Percentiles rank a stretch among this genome's conserved stretches.
These are phyloP conservation scores for Melampsora americana DNA, from an alignment of 1,284 basidiomycete genomes.

Conservation along the genomic window DNA sequence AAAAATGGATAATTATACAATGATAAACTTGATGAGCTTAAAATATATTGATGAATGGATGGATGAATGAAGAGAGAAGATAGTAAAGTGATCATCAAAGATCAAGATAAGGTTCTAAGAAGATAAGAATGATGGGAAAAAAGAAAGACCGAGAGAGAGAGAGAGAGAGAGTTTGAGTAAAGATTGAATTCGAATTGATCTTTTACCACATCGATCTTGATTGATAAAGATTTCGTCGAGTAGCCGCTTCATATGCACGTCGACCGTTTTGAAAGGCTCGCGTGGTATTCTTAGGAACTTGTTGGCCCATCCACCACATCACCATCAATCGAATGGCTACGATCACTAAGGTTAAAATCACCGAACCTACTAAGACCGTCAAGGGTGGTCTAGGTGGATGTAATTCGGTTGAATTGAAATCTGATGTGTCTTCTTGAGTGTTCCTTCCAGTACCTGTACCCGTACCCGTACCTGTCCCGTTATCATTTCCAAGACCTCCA, in stretches of 20 bases:
- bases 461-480: no score
- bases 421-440: not conserved
- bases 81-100: no score
- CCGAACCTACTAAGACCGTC: slow-evolving; percentile 11
- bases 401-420: not conserved
- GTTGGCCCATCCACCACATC: slow-evolving; percentile 43
- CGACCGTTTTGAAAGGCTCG: slow-evolving; percentile 23
- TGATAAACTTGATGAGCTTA: no score
- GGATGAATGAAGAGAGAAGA: no score
- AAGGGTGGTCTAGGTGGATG: slow-evolving; percentile 24
- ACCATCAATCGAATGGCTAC: slow-evolving; percentile 27
- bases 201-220: not conserved
- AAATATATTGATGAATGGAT: no score
- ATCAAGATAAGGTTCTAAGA: no score
- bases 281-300: slow-evolving; percentile 20
- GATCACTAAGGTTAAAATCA: slow-evolving; percentile 34
- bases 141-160: no score
- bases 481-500: not conserved
- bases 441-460: not conserved
- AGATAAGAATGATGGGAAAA: no score
- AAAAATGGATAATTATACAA: no score
- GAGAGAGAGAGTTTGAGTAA: no score
- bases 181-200: no score
- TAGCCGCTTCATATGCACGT: slow-evolving; percentile 19
- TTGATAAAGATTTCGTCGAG: not conserved